phyloP scores from a whole-genome alignment of 441 rosid species.

The Gossypium davidsonii region DNA sequence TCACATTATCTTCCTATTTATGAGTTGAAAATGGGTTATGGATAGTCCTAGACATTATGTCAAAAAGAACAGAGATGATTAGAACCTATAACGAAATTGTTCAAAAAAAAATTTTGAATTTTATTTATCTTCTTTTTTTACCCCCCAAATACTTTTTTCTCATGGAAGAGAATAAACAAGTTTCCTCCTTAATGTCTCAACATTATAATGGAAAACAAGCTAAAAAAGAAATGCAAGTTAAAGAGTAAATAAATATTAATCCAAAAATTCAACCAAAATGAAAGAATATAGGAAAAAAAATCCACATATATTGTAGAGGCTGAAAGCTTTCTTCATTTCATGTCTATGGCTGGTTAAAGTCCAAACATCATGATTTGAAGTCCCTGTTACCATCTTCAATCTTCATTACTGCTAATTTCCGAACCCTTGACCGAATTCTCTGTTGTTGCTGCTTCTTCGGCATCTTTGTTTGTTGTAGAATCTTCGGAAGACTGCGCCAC shows the following conservation, averaged over 20 bases:
- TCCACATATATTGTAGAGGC: background rate
- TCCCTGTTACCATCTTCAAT: background rate
- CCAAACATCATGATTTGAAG: background rate
- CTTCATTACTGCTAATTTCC: background rate
- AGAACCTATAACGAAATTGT: background rate
- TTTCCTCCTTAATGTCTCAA: background rate
- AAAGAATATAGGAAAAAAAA: background rate
- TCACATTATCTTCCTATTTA: no score
- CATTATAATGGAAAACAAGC: background rate
- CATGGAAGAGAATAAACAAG: background rate
- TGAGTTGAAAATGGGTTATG: no score
- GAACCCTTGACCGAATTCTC: background rate
- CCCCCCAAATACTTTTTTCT: background rate
- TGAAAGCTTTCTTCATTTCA: slow-evolving; percentile 11
- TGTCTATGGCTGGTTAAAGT: background rate
- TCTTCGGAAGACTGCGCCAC: background rate
- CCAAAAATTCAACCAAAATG: background rate
- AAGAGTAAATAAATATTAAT: background rate
- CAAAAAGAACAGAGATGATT: no score
- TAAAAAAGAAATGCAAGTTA: background rate
- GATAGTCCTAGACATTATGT: no score
- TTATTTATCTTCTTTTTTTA: background rate
- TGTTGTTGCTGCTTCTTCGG: background rate
- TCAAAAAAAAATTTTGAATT: background rate
- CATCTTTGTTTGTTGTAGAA: slow-evolving; percentile 15